phyloP scores from a whole-genome alignment of 2,329 filamentous ascomycete species.

The Fusarium subtropicale region DNA sequence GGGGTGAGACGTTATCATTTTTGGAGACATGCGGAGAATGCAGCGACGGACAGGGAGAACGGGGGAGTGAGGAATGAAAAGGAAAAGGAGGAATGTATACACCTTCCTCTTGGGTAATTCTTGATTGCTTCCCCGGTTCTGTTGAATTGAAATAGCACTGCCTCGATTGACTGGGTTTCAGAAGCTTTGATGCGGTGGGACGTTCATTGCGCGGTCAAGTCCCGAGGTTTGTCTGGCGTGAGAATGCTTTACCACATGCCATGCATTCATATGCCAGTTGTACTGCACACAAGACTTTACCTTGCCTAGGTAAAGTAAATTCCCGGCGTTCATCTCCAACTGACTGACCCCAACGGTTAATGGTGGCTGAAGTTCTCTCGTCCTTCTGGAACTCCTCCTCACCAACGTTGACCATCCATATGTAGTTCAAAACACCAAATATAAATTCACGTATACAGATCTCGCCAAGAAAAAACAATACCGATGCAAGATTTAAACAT shows the following conservation, averaged over 20 bases:
- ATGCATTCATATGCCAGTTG: background rate
- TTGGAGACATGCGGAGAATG: constrained; percentile 37
- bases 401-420: background rate
- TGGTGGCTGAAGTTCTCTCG: background rate
- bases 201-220: constrained; percentile 8
- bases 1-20: constrained; percentile 23
- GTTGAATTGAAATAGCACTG: background rate
- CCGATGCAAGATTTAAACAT: background rate
- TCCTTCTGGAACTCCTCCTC: constrained; percentile 17
- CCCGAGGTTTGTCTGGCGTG: background rate
- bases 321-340: constrained; percentile 7
- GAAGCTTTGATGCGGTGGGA: background rate
- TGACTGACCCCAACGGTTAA: constrained; percentile 8
- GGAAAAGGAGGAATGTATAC: background rate
- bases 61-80: background rate
- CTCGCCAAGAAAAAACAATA: constrained; percentile 9
- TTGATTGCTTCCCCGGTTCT: background rate
- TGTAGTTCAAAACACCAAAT: background rate
- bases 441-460: background rate
- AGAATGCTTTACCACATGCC: background rate
- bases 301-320: background rate
- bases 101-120: constrained; percentile 4
- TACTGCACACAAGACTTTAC: background rate
- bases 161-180: constrained; percentile 7
- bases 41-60: background rate